Evolutionary conservation across 108 stramenopile species (phyloP).

Genomic region (Cyclotella cryptica): DNA sequence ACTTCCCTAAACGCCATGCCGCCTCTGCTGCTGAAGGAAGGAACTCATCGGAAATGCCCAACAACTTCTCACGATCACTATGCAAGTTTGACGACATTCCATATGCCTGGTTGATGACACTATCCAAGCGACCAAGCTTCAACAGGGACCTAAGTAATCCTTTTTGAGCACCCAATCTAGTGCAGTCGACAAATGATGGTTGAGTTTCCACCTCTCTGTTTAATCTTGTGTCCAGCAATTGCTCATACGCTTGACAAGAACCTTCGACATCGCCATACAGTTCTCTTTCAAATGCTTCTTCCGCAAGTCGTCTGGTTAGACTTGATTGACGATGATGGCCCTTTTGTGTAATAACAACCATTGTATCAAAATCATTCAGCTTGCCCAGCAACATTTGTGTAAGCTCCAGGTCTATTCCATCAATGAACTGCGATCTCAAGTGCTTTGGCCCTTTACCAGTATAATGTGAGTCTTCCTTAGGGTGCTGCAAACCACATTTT

Average conservation of each 20-base stretch:
- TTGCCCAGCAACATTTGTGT: conserved; percentile 65
- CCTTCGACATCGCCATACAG: conserved; percentile 76
- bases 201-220: conserved; percentile 7
- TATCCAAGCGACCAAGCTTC: conserved; percentile 85
- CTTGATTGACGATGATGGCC: conserved; percentile 24
- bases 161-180: conserved; percentile 44
- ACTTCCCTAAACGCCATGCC: conserved; percentile 87
- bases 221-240: conserved; percentile 56
- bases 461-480: conserved; percentile 1
- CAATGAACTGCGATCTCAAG: conserved; percentile 33
- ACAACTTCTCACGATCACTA: conserved; percentile 1
- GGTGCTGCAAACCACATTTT: conserved; percentile 31
- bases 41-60: conserved; percentile 26
- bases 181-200: too few relatives aligned
- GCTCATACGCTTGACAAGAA: conserved; percentile 84
- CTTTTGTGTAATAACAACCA: conserved; percentile 64
- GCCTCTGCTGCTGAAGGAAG: conserved; percentile 80
- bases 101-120: conserved; percentile 78
- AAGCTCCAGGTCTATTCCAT: conserved; percentile 51
- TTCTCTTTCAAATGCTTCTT: conserved; percentile 71
- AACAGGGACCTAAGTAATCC: conserved; percentile 77
- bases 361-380: conserved; percentile 82
- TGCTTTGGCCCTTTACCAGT: conserved; percentile 29
- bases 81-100: conserved; percentile 52
- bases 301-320: conserved; percentile 37